Evolutionary conservation across 176 grass and related monocot species (phyloP).

Genomic region (Oryza nivara): DNA sequence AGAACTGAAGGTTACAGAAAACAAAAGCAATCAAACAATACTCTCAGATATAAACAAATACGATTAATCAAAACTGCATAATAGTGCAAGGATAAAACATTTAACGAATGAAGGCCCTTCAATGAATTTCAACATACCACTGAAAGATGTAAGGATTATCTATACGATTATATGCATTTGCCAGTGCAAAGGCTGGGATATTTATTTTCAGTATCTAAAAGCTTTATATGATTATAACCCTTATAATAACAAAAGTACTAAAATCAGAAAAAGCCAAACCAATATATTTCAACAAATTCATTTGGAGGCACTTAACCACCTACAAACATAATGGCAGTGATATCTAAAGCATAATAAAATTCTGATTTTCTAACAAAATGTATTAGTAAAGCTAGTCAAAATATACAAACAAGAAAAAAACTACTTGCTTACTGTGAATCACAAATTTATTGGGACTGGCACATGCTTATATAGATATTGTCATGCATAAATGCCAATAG

Average conservation of each 20-base stretch:
- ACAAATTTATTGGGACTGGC: background rate
- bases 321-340: background rate
- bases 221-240: background rate
- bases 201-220: background rate
- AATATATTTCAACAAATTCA: background rate
- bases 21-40: background rate
- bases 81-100: background rate
- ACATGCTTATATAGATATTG: background rate
- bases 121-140: background rate
- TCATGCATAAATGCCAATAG: background rate
- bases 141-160: background rate
- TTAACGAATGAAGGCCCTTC: background rate
- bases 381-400: background rate
- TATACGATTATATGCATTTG: no score
- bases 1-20: conserved; percentile 38
- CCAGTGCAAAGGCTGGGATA: background rate
- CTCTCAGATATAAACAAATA: background rate
- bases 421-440: background rate
- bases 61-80: no score
- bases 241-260: background rate
- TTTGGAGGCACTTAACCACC: background rate
- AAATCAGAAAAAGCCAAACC: conserved; percentile 5
- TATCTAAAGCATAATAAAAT: background rate
- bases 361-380: background rate
- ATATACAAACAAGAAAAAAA: background rate